Evolutionary conservation across 2,329 filamentous ascomycete genomes (phyloP), one percentile per base, ranked within the genome.

Genomic region (Westerdykella sp.): DNA sequence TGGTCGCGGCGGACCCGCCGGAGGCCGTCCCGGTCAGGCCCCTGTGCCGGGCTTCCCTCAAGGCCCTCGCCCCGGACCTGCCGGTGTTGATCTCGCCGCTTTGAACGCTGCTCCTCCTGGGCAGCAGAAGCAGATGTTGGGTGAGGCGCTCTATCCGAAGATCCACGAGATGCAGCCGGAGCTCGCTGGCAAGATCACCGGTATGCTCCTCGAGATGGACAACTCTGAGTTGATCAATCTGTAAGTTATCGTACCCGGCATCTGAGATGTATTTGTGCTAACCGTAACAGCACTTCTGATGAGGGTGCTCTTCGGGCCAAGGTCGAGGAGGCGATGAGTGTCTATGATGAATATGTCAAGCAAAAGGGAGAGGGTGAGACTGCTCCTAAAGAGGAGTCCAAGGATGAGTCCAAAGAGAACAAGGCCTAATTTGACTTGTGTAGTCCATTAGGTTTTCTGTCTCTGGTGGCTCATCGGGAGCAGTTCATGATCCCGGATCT

Each of bases 181-280:
- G 62, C 79, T 98, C 63, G 93, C 93, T 50, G 93, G 93, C 67
- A 98, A 98, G 84, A 97, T 98, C 70, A 98, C 93, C 49, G 93
- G 93, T 73, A 98, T 98, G 93, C 85, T 98, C 62, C 74, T 98
- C 61, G 93, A 98, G 80, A 98, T 98, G 93, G 93, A 97, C 63
- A 97, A 97, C 73, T 69, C 78, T 45, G 93, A 98, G 76, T 77
- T 98, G 60, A 79, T 98, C 66, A 87, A 87, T 73, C 80, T 98
- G 87, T 95, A 84, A 87, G 90, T 87, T 40, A 37, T 40, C 34
- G 23, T 14, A 37, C 42, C 35, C 39, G 18, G 44, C 39, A 34
- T 32, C 32, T 28, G 6, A 36, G 22, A 4, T 22, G 23, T n/a
- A 25, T n/a, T 16, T 12, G 25, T 46, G 64, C 57, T 71, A 50